These are phyloP conservation scores for Cyberlindnera amylophila DNA, from an alignment of 805 yeast species.

Conservation along the genomic window DNA sequence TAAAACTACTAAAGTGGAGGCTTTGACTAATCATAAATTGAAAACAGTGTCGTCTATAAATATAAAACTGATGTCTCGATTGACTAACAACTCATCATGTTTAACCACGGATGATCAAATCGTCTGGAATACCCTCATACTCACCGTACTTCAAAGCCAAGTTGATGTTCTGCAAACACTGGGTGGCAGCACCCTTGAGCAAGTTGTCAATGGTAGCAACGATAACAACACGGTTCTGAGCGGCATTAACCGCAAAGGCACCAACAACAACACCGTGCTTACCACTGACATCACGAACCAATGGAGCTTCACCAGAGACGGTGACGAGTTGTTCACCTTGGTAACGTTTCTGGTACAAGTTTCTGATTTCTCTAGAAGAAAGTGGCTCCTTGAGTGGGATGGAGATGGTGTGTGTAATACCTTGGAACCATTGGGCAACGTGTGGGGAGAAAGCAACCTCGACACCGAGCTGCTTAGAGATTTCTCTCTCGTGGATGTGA, in stretches of 20 bases:
- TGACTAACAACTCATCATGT: too few species aligned
- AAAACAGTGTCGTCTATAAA: too few species aligned
- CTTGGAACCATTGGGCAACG: constrained; percentile 99
- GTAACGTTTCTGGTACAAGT: constrained; percentile 83
- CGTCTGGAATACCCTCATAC: constrained; percentile 89
- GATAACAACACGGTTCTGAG: constrained; percentile 85
- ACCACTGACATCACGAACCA: constrained; percentile 86
- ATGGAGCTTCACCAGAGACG: constrained; percentile 88
- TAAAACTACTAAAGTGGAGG: too few species aligned
- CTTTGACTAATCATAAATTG: too few species aligned
- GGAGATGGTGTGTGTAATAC: constrained; percentile 87
- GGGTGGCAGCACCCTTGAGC: constrained; percentile 98
- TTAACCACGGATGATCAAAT: constrained; percentile 38
- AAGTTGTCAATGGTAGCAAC: constrained; percentile 95
- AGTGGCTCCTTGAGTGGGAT: constrained; percentile 75
- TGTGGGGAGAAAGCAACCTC: constrained; percentile 92
- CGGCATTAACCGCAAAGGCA: constrained; percentile 89
- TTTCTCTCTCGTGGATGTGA: constrained; percentile 95
- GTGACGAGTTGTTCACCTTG: constrained; percentile 82
- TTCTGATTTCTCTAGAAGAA: constrained; percentile 78
- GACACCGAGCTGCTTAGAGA: constrained; percentile 72
- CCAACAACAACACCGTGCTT: constrained; percentile 95
- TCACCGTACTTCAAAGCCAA: constrained; percentile 87
- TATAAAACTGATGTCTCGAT: too few species aligned
- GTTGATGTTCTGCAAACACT: constrained; percentile 94